Percentiles rank a stretch among this genome's conserved stretches.
Evolutionary conservation across 1,284 basidiomycete genomes (phyloP).

Genomic region (Garcileccinum viscosum): DNA sequence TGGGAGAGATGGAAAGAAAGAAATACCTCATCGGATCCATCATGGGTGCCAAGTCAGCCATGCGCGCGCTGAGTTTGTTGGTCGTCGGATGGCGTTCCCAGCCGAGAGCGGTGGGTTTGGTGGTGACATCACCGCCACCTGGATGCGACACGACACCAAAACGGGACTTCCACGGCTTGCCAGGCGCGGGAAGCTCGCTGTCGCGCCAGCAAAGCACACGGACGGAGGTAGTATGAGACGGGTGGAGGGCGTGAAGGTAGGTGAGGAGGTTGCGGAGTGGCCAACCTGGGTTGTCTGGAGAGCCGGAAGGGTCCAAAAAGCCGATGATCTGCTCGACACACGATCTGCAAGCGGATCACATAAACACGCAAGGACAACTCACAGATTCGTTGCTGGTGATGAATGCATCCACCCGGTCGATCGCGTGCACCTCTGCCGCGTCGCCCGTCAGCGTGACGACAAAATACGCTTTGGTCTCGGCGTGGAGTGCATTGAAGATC

Average conservation of each 20-base stretch:
- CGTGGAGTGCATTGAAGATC: constrained; percentile 53
- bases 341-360: not conserved
- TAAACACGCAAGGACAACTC: constrained; percentile 13
- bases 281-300: constrained; percentile 87
- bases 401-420: constrained; percentile 64
- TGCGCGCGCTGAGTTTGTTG: constrained; percentile 85
- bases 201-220: constrained; percentile 81
- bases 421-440: constrained; percentile 49
- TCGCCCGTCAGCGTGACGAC: constrained; percentile 51
- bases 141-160: constrained; percentile 56
- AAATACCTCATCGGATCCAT: constrained; percentile 86
- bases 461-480: constrained; percentile 60
- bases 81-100: constrained; percentile 90
- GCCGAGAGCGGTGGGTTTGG: constrained; percentile 76
- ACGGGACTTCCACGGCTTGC: constrained; percentile 63
- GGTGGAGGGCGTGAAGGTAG: constrained; percentile 70
- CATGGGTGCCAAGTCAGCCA: constrained; percentile 92
- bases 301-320: constrained; percentile 89
- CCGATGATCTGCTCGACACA: constrained; percentile 58
- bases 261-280: constrained; percentile 91
- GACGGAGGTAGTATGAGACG: constrained; percentile 55
- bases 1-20: not conserved
- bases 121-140: constrained; percentile 19
- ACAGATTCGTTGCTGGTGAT: constrained; percentile 53
- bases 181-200: constrained; percentile 49